Evolutionary conservation across 371 early-diverging fungal genomes (phyloP).

Genomic region (Neoconidiobolus thromboides): DNA sequence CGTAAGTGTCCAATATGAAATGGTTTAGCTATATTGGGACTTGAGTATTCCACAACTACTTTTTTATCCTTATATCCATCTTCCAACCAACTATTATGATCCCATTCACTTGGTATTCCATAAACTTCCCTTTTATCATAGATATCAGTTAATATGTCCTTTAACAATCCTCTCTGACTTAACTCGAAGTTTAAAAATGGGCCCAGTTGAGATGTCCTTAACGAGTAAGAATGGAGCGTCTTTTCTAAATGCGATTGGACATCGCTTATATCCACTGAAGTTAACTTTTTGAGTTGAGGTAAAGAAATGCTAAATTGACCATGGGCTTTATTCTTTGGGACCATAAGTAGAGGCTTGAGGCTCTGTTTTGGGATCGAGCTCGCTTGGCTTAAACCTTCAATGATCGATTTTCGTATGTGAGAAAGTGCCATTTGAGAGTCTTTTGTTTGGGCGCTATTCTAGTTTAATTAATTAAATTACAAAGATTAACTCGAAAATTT

Average conservation of each 20-base stretch:
- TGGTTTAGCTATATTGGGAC: slow-evolving; percentile 98
- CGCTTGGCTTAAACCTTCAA: too few species aligned
- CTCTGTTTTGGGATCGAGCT: too few species aligned
- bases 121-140: slow-evolving; percentile 24
- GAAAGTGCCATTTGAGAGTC: too few species aligned
- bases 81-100: slow-evolving; percentile 16
- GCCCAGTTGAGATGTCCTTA: slow-evolving; percentile 34
- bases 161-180: slow-evolving; percentile 29
- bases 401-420: too few species aligned
- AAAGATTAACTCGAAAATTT: too few species aligned
- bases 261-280: neutral
- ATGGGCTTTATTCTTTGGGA: neutral
- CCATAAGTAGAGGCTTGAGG: neutral
- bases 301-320: neutral
- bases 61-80: slow-evolving; percentile 25
- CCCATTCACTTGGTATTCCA: slow-evolving; percentile 15
- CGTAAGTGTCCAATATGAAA: slow-evolving; percentile 99
- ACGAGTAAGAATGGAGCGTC: neutral
- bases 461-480: too few species aligned
- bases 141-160: slow-evolving; percentile 28
- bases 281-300: neutral
- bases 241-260: neutral
- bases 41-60: slow-evolving; percentile 83
- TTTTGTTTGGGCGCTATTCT: too few species aligned
- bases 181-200: slow-evolving; percentile 75